Percentiles rank a stretch among this genome's conserved stretches.
Evolutionary conservation across 768 basidiomycete species (phyloP).

Genomic region (Peribolospora kevripleyi): DNA sequence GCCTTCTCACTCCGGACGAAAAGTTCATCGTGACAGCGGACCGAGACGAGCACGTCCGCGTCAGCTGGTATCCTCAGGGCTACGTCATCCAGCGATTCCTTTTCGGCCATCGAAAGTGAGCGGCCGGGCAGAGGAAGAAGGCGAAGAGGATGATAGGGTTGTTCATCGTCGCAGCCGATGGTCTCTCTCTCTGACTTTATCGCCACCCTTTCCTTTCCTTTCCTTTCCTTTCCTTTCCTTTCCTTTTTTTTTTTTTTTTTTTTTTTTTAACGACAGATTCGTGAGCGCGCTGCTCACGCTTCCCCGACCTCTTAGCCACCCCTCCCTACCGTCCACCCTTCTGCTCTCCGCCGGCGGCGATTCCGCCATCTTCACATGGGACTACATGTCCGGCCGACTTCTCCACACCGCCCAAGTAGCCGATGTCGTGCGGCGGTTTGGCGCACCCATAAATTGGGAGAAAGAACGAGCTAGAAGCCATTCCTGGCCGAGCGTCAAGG

Average conservation of each 20-base stretch:
- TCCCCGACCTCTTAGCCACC: conserved; percentile 22
- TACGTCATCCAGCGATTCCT: conserved; percentile 68
- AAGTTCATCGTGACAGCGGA: conserved; percentile 67
- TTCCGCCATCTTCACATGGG: conserved; percentile 45
- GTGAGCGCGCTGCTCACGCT: conserved; percentile 58
- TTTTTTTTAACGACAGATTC: conserved; percentile 28
- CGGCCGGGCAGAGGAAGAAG: background rate
- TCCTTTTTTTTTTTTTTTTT: background rate
- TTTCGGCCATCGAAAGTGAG: conserved; percentile 58
- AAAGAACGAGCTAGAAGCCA: background rate
- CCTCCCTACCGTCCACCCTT: background rate
- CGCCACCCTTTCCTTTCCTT: background rate
- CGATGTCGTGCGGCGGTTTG: background rate
- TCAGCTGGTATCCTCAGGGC: conserved; percentile 71
- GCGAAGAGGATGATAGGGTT: background rate
- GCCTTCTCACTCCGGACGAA: conserved; percentile 42
- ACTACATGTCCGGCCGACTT: conserved; percentile 31
- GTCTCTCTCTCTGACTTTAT: conserved; percentile 1
- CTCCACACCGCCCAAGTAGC: conserved; percentile 3
- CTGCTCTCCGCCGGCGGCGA: conserved; percentile 84
- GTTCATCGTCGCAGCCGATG: background rate
- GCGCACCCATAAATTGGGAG: background rate
- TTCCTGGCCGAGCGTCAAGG: conserved; percentile 1
- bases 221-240: background rate
- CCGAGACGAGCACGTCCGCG: conserved; percentile 80